Percentiles rank a stretch among this genome's conserved stretches.
phyloP scores from a whole-genome alignment of 768 basidiomycete species.

The Pleurotus cornucopiae region DNA sequence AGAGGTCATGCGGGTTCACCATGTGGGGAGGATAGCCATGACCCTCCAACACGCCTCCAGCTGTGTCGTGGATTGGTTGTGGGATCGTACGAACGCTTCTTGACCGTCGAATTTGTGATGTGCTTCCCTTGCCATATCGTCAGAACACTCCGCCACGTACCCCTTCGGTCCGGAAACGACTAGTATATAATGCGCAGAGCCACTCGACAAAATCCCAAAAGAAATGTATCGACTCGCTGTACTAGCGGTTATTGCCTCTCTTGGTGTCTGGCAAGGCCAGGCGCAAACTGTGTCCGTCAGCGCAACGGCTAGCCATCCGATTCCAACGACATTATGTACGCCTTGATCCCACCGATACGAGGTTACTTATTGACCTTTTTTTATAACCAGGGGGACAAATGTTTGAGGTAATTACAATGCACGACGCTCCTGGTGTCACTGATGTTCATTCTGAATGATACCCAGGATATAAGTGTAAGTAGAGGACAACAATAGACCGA shows the following conservation, averaged over 20 bases:
- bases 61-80: background rate
- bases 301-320: slow-evolving; percentile 44
- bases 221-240: background rate
- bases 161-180: background rate
- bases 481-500: background rate
- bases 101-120: background rate
- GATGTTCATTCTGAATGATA: background rate
- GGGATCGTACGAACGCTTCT: background rate
- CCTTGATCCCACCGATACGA: background rate
- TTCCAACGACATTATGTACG: slow-evolving; percentile 52
- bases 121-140: background rate
- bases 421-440: background rate
- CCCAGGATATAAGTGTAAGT: slow-evolving; percentile 61
- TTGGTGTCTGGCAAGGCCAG: background rate
- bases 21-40: background rate
- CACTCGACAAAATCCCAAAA: background rate
- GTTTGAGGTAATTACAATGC: slow-evolving; percentile 44
- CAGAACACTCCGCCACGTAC: background rate
- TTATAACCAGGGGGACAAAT: slow-evolving; percentile 43
- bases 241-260: background rate
- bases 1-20: slow-evolving; percentile 2
- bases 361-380: background rate
- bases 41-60: background rate
- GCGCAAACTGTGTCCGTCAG: slow-evolving; percentile 33
- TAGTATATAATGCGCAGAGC: background rate